Evolutionary conservation across 2,329 filamentous ascomycete genomes (phyloP).

Genomic region (Setomelanomma holmii): DNA sequence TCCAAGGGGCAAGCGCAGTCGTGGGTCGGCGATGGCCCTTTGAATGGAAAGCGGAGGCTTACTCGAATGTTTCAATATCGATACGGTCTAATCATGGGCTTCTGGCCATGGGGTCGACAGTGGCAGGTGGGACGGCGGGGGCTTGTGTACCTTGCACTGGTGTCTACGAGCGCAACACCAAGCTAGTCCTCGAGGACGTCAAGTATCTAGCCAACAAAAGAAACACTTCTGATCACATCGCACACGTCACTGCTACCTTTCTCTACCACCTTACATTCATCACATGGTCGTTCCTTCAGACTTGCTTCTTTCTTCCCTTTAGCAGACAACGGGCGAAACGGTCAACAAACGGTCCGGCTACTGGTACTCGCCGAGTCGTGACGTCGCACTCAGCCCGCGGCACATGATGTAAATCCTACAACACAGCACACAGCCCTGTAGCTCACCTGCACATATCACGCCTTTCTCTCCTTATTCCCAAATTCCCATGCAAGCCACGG

Average conservation of each 20-base stretch:
- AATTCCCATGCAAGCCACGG: not conserved
- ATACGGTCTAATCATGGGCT: slow-evolving; percentile 24
- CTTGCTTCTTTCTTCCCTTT: too few species aligned
- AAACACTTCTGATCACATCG: slow-evolving; percentile 4
- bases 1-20: slow-evolving; percentile 40
- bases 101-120: slow-evolving; percentile 19
- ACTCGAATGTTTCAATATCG: slow-evolving; percentile 28
- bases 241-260: not conserved
- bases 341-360: not conserved
- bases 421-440: slow-evolving; percentile 8
- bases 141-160: slow-evolving; percentile 7
- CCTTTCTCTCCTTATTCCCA: not conserved
- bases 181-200: not conserved
- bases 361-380: not conserved
- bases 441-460: not conserved
- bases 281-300: not conserved
- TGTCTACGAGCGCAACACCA: not conserved
- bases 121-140: slow-evolving; percentile 19
- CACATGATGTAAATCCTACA: slow-evolving; percentile 5
- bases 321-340: not conserved
- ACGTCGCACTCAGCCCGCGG: not conserved
- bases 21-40: slow-evolving; percentile 25
- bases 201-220: slow-evolving; percentile 7
- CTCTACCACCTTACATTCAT: not conserved
- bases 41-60: slow-evolving; percentile 11